A percentile compares a stretch with the other conserved stretches of the same genome.
Conservation (phyloP, 1,284 basidiomycete species). For the Puccinia brachypodii region DNA sequence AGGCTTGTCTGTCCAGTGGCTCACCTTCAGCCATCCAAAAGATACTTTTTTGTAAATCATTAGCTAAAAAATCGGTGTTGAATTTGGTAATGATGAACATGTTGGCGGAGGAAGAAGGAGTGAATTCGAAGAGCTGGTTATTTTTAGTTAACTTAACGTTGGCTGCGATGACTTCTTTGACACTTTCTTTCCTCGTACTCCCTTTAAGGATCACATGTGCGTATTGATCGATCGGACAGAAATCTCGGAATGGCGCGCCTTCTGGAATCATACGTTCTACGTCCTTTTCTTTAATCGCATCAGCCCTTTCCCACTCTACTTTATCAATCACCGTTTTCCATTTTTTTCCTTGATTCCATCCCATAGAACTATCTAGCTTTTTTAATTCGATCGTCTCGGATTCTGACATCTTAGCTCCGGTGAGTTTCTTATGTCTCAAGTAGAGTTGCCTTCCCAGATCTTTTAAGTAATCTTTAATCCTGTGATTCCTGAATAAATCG, state of each 20-base stretch:
- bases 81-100: not conserved
- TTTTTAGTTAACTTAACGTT: not conserved
- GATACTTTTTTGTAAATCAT: not conserved
- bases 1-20: not conserved
- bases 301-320: too few species aligned
- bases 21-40: not conserved
- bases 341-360: not conserved
- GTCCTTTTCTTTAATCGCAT: not conserved
- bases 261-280: not conserved
- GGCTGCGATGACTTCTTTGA: not conserved
- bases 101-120: not conserved
- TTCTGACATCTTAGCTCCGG: not conserved
- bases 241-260: not conserved
- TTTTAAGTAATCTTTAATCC: not conserved
- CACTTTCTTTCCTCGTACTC: not conserved
- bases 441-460: too few species aligned
- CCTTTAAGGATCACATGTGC: not conserved
- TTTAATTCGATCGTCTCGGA: not conserved
- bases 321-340: not conserved
- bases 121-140: too few species aligned
- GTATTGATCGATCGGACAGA: constrained; percentile 7
- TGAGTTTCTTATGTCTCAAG: too few species aligned
- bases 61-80: not conserved
- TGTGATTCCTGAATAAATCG: not conserved
- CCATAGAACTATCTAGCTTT: not conserved